Evolutionary conservation across 108 stramenopile species (phyloP).

Genomic region (Seminavis robusta): DNA sequence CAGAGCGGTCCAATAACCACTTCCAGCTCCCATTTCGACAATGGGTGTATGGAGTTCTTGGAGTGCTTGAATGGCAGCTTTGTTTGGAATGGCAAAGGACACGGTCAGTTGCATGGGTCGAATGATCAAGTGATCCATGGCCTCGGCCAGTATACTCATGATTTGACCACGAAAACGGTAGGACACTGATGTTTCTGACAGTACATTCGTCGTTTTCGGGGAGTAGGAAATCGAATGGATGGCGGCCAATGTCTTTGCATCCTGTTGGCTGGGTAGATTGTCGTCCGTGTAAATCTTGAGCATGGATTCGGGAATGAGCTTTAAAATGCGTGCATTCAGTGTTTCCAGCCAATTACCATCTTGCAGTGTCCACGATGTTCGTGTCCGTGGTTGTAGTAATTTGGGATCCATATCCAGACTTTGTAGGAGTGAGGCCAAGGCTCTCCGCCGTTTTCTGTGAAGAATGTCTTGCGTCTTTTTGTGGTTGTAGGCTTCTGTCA

Average conservation of each 20-base stretch:
- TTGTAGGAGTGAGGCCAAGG: too few relatives aligned
- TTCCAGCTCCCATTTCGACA: constrained; percentile 56
- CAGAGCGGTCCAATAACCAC: constrained; percentile 44
- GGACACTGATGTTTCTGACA: too few relatives aligned
- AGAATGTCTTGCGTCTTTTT: too few relatives aligned
- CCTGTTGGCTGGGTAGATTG: not conserved
- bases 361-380: too few relatives aligned
- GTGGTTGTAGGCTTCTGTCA: not conserved
- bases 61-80: constrained; percentile 23
- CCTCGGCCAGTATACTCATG: too few relatives aligned
- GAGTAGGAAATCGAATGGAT: not conserved
- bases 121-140: not conserved
- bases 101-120: constrained; percentile 11
- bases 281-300: constrained; percentile 1
- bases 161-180: not conserved
- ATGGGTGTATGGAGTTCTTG: constrained; percentile 21
- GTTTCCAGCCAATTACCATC: too few relatives aligned
- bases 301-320: not conserved
- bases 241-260: not conserved
- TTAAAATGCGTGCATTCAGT: not conserved
- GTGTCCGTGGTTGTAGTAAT: too few relatives aligned
- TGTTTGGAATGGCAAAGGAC: constrained; percentile 39
- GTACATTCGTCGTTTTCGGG: not conserved
- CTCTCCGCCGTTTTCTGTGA: too few relatives aligned
- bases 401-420: too few relatives aligned